These are phyloP conservation scores for Epichloe glyceriae DNA, from an alignment of 2,329 filamentous ascomycete species.

Conservation along the genomic window DNA sequence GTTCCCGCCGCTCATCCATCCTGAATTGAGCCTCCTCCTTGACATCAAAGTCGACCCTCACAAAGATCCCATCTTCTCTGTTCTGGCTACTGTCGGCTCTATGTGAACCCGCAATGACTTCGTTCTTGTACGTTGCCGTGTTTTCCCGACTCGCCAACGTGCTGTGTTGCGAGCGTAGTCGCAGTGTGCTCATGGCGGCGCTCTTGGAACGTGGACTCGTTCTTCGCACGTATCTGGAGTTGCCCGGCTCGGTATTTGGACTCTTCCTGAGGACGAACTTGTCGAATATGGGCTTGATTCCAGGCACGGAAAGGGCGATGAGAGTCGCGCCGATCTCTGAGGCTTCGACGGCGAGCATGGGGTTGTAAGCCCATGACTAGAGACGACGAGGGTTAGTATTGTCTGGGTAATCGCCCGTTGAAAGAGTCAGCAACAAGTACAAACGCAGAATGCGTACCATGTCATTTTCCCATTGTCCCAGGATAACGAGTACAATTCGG, in stretches of 20 bases:
- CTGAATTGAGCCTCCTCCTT: constrained; percentile 15
- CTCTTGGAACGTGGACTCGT: constrained; percentile 11
- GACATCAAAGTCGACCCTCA: constrained; percentile 24
- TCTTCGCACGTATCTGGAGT: constrained; percentile 13
- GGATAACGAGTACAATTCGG: constrained; percentile 33
- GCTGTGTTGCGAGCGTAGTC: constrained; percentile 17
- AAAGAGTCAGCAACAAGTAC: background rate
- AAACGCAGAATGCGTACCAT: constrained; percentile 8
- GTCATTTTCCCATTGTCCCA: constrained; percentile 33
- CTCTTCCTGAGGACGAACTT: constrained; percentile 17
- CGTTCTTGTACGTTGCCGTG: constrained; percentile 11
- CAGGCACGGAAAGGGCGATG: constrained; percentile 36
- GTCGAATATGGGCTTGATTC: constrained; percentile 34
- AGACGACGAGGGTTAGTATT: background rate
- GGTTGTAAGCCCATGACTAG: constrained; percentile 36
- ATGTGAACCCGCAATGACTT: constrained; percentile 11
- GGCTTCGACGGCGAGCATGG: constrained; percentile 35
- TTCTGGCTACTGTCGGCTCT: constrained; percentile 15
- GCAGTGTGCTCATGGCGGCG: constrained; percentile 18
- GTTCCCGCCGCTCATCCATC: background rate
- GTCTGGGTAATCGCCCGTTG: too few species aligned
- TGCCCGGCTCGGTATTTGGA: constrained; percentile 9
- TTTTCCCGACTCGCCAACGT: constrained; percentile 16
- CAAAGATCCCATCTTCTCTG: constrained; percentile 16
- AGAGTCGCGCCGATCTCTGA: constrained; percentile 37